phyloP scores from a whole-genome alignment of 352 stramenopile species.

The Phytophthora sojae region DNA sequence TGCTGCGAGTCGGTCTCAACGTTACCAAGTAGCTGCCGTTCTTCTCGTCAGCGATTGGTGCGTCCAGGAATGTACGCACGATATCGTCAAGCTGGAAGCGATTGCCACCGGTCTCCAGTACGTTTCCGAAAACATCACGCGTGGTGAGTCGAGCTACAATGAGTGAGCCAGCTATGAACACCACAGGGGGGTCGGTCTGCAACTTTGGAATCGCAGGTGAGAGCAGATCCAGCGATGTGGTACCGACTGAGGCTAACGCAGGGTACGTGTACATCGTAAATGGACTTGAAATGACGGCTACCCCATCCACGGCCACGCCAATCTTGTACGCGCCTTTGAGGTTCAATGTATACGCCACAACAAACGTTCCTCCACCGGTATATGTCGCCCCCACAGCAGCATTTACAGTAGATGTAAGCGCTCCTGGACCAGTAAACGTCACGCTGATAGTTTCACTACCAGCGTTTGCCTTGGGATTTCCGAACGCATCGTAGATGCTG shows the following conservation, averaged over 20 bases:
- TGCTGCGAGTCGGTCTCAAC: conserved; percentile 30
- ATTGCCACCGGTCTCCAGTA: conserved; percentile 60
- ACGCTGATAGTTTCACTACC: conserved; percentile 51
- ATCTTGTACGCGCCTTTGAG: conserved; percentile 59
- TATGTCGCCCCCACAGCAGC: conserved; percentile 44
- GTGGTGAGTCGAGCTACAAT: conserved; percentile 53
- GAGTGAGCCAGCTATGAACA: conserved; percentile 43
- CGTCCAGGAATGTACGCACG: conserved; percentile 31
- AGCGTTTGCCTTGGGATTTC: conserved; percentile 71
- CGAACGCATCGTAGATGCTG: conserved; percentile 61
- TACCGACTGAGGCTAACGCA: conserved; percentile 44
- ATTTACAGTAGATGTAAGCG: conserved; percentile 26
- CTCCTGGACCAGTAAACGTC: conserved; percentile 46
- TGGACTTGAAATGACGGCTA: conserved; percentile 51
- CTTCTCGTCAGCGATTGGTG: conserved; percentile 37
- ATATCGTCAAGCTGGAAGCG: conserved; percentile 48
- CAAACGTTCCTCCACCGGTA: conserved; percentile 41
- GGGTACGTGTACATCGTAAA: conserved; percentile 72
- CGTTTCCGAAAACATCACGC: conserved; percentile 56
- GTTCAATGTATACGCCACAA: conserved; percentile 52
- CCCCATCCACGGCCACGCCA: conserved; percentile 50
- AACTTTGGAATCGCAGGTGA: conserved; percentile 30
- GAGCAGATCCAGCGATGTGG: conserved; percentile 62
- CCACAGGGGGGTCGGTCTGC: conserved; percentile 20
- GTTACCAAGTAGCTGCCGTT: conserved; percentile 55